Conservation (phyloP, 2,329 filamentous ascomycete species). For the Botrytis cinerea region DNA sequence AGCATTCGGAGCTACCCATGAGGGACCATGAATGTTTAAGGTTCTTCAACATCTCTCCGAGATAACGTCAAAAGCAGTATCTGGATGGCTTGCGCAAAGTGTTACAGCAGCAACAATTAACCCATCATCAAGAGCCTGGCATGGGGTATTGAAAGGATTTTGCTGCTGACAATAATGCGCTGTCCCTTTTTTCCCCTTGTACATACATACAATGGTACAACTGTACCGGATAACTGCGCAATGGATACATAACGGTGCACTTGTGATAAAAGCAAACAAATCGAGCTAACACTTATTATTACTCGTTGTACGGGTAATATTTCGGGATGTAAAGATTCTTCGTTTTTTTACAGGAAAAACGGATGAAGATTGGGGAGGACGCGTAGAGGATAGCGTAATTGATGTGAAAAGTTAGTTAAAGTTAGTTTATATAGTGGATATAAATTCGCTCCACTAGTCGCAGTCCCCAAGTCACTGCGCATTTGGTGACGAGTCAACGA, state of each 20-base stretch:
- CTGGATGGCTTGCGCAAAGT: background rate
- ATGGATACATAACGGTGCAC: background rate
- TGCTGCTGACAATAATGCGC: background rate
- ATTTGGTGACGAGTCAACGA: constrained; percentile 9
- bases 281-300: background rate
- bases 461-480: background rate
- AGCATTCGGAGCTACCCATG: background rate
- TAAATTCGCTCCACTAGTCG: background rate
- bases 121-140: background rate
- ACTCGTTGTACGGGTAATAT: background rate
- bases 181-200: background rate
- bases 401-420: constrained; percentile 13
- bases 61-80: background rate
- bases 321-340: constrained; percentile 1
- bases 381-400: constrained; percentile 22
- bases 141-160: background rate
- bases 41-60: background rate
- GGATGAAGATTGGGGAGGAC: background rate
- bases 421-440: constrained; percentile 10
- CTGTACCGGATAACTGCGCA: background rate
- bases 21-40: background rate
- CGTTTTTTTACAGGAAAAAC: background rate
- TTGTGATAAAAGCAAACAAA: background rate
- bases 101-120: background rate
- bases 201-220: background rate